phyloP scores from a whole-genome alignment of 371 early-diverging fungal species.

The Zychaea mexicana region DNA sequence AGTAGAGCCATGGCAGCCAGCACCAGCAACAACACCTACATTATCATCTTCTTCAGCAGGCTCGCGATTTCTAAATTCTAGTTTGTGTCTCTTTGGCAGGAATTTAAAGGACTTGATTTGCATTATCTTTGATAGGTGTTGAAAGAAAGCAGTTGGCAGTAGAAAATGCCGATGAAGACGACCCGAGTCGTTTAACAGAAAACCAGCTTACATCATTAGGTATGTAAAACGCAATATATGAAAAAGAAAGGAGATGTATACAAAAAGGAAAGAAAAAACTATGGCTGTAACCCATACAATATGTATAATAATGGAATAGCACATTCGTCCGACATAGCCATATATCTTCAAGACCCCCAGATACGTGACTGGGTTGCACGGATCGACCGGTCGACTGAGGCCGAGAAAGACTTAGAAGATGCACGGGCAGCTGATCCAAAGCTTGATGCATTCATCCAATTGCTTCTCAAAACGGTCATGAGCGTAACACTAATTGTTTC shows the following conservation, averaged over 20 bases:
- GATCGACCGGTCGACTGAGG: constrained; percentile 30
- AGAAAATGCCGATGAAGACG: constrained; percentile 2
- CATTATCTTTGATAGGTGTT: background rate
- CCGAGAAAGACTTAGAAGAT: constrained; percentile 21
- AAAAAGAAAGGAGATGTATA: background rate
- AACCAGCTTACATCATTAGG: constrained; percentile 8
- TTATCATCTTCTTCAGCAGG: background rate
- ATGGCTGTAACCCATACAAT: too few species aligned
- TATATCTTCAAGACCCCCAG: constrained; percentile 32
- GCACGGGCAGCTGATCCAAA: constrained; percentile 10
- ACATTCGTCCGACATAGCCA: constrained; percentile 34
- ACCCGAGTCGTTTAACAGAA: background rate
- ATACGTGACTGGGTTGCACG: constrained; percentile 26
- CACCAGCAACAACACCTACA: background rate
- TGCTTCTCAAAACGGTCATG: constrained; percentile 11
- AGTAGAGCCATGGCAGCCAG: constrained; percentile 7
- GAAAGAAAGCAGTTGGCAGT: constrained; percentile 6
- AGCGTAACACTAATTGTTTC: background rate
- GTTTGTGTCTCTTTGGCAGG: too few species aligned
- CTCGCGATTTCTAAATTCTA: too few species aligned
- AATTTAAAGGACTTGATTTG: background rate
- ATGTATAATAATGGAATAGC: constrained; percentile 2
- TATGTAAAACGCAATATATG: too few species aligned
- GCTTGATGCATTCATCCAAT: constrained; percentile 18
- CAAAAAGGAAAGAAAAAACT: constrained; percentile 6